Evolutionary conservation across 1,284 basidiomycete genomes (phyloP).

Genomic region (Ustilago cynodontis): DNA sequence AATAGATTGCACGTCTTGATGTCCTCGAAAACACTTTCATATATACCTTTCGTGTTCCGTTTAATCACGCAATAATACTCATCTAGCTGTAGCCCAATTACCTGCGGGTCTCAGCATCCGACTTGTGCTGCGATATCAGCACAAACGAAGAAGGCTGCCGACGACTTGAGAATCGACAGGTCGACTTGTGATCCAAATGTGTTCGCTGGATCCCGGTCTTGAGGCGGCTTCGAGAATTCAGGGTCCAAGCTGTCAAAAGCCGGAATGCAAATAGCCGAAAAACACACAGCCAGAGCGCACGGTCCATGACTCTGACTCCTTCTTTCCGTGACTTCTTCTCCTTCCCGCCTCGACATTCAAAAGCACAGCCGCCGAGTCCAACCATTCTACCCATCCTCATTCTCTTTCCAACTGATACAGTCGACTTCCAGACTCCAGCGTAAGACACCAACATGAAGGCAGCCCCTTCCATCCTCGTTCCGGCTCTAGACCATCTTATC

Average conservation of each 20-base stretch:
- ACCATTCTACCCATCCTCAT: background rate
- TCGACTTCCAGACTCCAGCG: background rate
- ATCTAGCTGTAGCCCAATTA: background rate
- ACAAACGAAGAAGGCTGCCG: no score
- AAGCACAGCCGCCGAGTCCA: no score
- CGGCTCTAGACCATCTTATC: conserved; percentile 59
- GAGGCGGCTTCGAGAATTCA: background rate
- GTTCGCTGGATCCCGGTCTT: no score
- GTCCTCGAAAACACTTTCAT: no score
- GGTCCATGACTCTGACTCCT: background rate
- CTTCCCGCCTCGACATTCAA: no score
- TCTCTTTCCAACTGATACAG: background rate
- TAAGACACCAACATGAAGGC: conserved; percentile 7
- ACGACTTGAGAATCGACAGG: no score
- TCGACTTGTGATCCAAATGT: no score
- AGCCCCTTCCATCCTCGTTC: conserved; percentile 17
- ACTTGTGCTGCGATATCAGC: no score
- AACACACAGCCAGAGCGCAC: conserved; percentile 3
- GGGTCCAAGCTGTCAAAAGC: conserved; percentile 5
- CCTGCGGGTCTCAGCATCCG: background rate
- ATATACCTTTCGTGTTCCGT: background rate
- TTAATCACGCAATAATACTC: background rate
- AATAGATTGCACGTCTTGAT: no score
- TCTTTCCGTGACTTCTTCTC: background rate
- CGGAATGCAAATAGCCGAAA: background rate